Evolutionary conservation across 139 green algal species (phyloP).

Genomic region (Parachlorella kessleri): DNA sequence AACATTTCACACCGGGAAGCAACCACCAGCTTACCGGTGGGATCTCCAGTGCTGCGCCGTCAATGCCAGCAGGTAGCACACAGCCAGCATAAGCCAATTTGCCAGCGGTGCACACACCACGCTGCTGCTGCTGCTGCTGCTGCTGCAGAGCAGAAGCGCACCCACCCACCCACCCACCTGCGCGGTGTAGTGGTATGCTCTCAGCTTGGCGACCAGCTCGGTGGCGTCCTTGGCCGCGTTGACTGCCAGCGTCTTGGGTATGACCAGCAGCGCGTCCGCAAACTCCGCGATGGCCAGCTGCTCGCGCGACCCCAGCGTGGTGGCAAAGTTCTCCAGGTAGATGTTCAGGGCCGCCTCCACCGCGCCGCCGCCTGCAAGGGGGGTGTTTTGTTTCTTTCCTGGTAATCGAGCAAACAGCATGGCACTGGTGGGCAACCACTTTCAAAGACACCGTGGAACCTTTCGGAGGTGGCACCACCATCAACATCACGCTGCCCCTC

Average conservation of each 20-base stretch:
- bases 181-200: constrained; percentile 93
- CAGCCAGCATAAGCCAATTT: no score
- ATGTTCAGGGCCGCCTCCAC: constrained; percentile 95
- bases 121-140: no score
- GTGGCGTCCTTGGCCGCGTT: constrained; percentile 97
- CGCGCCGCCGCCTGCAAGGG: constrained; percentile 76
- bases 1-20: no score
- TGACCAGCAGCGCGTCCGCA: constrained; percentile 88
- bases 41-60: no score
- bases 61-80: no score
- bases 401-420: no score
- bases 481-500: not conserved
- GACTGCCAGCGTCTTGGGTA: constrained; percentile 94
- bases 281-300: constrained; percentile 98
- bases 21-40: no score
- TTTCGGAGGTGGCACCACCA: no score
- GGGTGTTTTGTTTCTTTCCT: no score
- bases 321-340: constrained; percentile 96
- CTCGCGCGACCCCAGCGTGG: constrained; percentile 91
- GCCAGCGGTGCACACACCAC: no score
- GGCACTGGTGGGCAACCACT: not conserved
- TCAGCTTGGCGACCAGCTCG: constrained; percentile 93
- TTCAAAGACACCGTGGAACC: no score
- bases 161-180: constrained; percentile 40
- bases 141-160: not conserved